phyloP scores from a whole-genome alignment of 495 filamentous ascomycete species.

The Articulospora tetracladia region DNA sequence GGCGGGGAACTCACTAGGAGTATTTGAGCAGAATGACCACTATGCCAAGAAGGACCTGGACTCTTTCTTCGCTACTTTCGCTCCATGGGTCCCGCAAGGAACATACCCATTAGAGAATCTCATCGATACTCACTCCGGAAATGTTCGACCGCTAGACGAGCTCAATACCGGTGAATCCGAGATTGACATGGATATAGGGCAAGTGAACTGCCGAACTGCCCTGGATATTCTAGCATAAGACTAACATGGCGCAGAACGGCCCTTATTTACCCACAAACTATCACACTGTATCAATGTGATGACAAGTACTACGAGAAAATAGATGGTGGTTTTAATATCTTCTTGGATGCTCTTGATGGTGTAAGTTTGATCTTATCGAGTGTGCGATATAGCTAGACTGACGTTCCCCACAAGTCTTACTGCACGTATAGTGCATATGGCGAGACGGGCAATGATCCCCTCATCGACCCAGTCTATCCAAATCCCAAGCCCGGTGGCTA shows the following conservation, averaged over 20 bases:
- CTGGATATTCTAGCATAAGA: no score
- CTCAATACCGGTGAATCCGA: not conserved
- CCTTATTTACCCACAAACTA: slow-evolving; percentile 9
- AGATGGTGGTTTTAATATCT: slow-evolving; percentile 42
- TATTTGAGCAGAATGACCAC: slow-evolving; percentile 14
- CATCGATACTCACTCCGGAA: no score
- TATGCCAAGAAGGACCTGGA: slow-evolving; percentile 9
- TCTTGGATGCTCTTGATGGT: slow-evolving; percentile 60
- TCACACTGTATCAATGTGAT: slow-evolving; percentile 10
- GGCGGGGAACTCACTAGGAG: slow-evolving; percentile 21
- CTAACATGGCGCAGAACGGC: slow-evolving; percentile 10
- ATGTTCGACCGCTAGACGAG: slow-evolving; percentile 1
- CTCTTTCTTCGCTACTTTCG: slow-evolving; percentile 1
- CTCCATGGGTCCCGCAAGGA: not conserved
- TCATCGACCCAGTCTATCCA: slow-evolving; percentile 50
- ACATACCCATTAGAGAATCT: not conserved
- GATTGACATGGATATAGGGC: slow-evolving; percentile 1
- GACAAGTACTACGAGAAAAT: no score
- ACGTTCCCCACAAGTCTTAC: slow-evolving; percentile 48
- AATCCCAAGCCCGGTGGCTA: slow-evolving; percentile 43
- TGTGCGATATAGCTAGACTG: no score
- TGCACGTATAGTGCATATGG: slow-evolving; percentile 38
- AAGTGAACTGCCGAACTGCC: no score
- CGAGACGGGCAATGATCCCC: slow-evolving; percentile 35
- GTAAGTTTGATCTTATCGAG: slow-evolving; percentile 5